Percentiles rank a stretch among this genome's conserved stretches.
These are phyloP conservation scores for Suhomyces bokatorum DNA, from an alignment of 1,139 yeast species.

Conservation along the genomic window DNA sequence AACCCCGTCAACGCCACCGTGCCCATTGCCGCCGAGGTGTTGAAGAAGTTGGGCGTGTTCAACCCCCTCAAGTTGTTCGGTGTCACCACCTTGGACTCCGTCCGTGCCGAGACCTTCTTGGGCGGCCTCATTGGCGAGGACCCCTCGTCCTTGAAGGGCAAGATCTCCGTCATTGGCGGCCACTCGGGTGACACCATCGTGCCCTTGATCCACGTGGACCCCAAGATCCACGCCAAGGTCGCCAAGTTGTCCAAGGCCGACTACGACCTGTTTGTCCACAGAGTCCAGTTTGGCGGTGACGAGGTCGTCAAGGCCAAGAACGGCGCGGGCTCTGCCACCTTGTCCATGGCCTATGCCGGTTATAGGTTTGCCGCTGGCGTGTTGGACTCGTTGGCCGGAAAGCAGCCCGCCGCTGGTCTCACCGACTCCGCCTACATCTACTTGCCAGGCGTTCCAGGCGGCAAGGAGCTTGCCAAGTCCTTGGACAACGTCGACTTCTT, in stretches of 20 bases:
- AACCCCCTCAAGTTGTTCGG: conserved; percentile 68
- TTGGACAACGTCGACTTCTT: conserved; percentile 53
- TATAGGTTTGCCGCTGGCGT: conserved; percentile 61
- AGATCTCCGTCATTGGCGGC: conserved; percentile 68
- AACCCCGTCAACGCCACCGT: conserved; percentile 79
- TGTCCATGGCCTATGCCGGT: conserved; percentile 79
- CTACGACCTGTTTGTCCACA: conserved; percentile 49
- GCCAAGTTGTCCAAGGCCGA: conserved; percentile 29
- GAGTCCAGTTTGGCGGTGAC: conserved; percentile 79
- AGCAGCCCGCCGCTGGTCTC: conserved; percentile 18
- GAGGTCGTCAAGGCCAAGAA: conserved; percentile 77
- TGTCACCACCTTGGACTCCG: conserved; percentile 70
- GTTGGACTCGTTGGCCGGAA: conserved; percentile 43
- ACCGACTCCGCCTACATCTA: conserved; percentile 62
- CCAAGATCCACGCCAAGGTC: conserved; percentile 31
- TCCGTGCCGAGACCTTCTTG: conserved; percentile 68
- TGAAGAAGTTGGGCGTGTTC: conserved; percentile 60
- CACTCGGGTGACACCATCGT: conserved; percentile 79
- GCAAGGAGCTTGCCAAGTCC: conserved; percentile 40
- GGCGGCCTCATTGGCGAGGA: conserved; percentile 40
- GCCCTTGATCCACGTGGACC: conserved; percentile 45
- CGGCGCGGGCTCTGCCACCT: conserved; percentile 77
- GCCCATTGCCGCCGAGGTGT: conserved; percentile 72
- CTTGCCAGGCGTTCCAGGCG: conserved; percentile 56
- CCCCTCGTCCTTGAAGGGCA: conserved; percentile 45